These are phyloP conservation scores for Magnaporthiopsis incrustans DNA, from an alignment of 2,329 filamentous ascomycete genomes.

Conservation along the genomic window DNA sequence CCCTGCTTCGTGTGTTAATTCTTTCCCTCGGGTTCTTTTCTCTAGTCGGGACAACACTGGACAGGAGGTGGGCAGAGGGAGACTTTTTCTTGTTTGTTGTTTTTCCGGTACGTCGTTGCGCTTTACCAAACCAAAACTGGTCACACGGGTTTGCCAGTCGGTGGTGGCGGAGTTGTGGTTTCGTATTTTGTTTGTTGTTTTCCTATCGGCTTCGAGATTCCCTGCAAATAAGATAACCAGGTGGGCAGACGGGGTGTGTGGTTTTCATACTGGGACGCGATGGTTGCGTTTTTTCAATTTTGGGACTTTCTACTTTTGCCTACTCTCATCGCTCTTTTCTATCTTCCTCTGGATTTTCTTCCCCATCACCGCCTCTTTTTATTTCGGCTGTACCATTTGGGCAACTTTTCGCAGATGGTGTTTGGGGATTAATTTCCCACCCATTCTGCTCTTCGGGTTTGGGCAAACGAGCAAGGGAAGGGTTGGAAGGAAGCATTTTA, in stretches of 20 bases:
- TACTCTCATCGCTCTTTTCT: not conserved
- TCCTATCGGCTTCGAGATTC: constrained; percentile 6
- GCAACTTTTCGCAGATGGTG: not conserved
- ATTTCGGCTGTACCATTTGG: constrained; percentile 5
- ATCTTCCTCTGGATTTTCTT: not conserved
- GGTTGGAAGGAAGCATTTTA: not conserved
- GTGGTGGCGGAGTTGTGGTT: constrained; percentile 7
- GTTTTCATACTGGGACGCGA: constrained; percentile 4
- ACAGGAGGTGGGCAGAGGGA: constrained; percentile 5
- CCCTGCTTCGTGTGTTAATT: constrained; percentile 7
- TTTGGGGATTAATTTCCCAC: not conserved
- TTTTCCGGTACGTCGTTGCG: not conserved
- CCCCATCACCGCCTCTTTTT: constrained; percentile 3
- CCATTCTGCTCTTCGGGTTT: not conserved
- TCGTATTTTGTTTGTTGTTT: not conserved
- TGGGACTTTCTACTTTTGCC: not conserved
- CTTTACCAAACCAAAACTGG: not conserved
- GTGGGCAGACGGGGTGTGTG: constrained; percentile 6
- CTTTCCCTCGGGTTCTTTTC: constrained; percentile 4
- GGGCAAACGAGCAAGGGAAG: not conserved
- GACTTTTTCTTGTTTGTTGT: not conserved
- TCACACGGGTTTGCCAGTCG: not conserved
- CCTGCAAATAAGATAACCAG: constrained; percentile 9
- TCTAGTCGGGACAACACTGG: constrained; percentile 8
- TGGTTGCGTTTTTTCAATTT: not conserved